Evolutionary conservation across 208 protist genomes (phyloP).

Genomic region (Wallacemonas sp.): DNA sequence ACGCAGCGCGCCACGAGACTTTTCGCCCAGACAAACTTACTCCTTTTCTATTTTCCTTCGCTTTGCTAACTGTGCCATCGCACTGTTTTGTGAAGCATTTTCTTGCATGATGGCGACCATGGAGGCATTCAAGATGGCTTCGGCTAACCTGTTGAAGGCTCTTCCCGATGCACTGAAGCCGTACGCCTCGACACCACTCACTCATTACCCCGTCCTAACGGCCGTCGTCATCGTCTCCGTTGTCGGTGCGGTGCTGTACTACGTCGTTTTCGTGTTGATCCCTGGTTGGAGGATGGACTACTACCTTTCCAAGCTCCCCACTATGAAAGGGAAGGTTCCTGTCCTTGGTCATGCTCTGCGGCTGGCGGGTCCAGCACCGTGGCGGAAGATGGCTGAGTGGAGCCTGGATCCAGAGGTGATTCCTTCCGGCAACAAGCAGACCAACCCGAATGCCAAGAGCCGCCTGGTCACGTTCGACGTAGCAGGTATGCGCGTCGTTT

Average conservation of each 20-base stretch:
- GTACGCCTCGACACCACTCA: constrained; percentile 10
- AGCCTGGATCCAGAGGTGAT: constrained; percentile 53
- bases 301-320: constrained; percentile 66
- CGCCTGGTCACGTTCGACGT: constrained; percentile 78
- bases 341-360: constrained; percentile 77
- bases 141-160: not conserved
- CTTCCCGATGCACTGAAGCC: constrained; percentile 11
- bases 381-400: constrained; percentile 79
- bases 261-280: constrained; percentile 41
- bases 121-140: not conserved
- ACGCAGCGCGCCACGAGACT: too few relatives aligned
- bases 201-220: constrained; percentile 13
- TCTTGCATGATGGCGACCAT: not conserved
- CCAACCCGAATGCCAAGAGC: constrained; percentile 15
- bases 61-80: too few relatives aligned
- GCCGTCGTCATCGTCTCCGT: constrained; percentile 16
- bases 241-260: constrained; percentile 36
- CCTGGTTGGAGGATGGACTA: constrained; percentile 63
- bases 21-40: too few relatives aligned
- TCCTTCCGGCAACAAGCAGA: constrained; percentile 19
- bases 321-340: constrained; percentile 56
- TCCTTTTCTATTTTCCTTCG: not conserved
- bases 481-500: constrained; percentile 73
- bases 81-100: too few relatives aligned
- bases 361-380: constrained; percentile 62